These are phyloP conservation scores for Cochlearia excelsa DNA, from an alignment of 345 rosid genomes.

Conservation along the genomic window DNA sequence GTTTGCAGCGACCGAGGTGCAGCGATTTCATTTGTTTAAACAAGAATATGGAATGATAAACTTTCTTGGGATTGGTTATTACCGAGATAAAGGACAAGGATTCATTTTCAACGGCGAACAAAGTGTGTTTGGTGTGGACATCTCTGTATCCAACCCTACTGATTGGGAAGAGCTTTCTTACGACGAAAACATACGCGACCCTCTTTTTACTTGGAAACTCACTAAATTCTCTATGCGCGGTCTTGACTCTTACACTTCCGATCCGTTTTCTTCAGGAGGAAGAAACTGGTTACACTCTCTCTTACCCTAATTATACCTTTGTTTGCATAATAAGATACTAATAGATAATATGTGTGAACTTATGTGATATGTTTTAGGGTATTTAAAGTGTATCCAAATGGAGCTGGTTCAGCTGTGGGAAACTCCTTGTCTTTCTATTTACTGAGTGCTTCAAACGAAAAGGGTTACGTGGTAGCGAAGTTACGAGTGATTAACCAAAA, in stretches of 20 bases:
- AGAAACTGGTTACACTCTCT: constrained; percentile 24
- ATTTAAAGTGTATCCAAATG: constrained; percentile 20
- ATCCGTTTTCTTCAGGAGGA: constrained; percentile 11
- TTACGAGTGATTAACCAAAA: constrained; percentile 19
- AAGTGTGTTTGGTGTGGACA: constrained; percentile 25
- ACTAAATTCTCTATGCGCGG: constrained; percentile 1
- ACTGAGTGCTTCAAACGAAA: constrained; percentile 15
- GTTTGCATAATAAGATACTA: no score
- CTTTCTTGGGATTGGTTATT: background rate
- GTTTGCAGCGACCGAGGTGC: background rate
- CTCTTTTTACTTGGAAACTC: constrained; percentile 11
- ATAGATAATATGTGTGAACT: no score
- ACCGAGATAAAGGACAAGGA: background rate
- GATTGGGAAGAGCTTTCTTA: constrained; percentile 1
- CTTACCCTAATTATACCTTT: background rate
- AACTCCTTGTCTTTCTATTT: constrained; percentile 20
- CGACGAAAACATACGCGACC: constrained; percentile 1
- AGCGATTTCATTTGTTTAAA: background rate
- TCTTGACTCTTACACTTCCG: constrained; percentile 11
- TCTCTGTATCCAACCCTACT: constrained; percentile 18
- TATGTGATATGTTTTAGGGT: constrained; percentile 3
- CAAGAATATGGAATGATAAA: background rate
- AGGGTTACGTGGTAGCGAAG: constrained; percentile 16
- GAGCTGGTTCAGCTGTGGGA: constrained; percentile 11
- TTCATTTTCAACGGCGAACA: background rate